Base-by-base conservation (phyloP, 2,329 filamentous ascomycete genomes). In the Apiospora koreana region DNA sequence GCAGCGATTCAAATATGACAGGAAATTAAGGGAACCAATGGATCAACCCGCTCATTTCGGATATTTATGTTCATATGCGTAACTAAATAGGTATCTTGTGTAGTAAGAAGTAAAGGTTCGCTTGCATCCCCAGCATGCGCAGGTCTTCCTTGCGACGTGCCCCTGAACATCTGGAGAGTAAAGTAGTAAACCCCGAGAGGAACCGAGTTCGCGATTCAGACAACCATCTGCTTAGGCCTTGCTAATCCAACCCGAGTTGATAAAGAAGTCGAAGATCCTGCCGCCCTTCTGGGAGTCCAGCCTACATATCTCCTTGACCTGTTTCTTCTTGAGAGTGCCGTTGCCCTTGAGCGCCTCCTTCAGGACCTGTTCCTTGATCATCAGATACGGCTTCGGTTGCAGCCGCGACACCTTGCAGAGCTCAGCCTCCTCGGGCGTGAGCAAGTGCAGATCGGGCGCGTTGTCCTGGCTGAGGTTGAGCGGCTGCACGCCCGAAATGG, bases 211-310 rank as follows among this genome's bases (percentile, higher is more conserved):
- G 43, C 3, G 21, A 18, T 16, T n/a, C 18, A 62, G 16, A 8
- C 43, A 45, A 7, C 43, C 43, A 18, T 18, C 16, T 31, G 16
- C 18, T 65, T 81, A 97, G 35, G 91, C 93, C 84, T 97, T 96
- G 42, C 91, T 92, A 72, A 98, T 91, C 94, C 95, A 98, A 2
- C 95, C 96, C 69, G 91, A 91, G 78, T 94, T 93, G 73, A 97
- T 93, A 83, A 98, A 95, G 79, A 98, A 98, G 80, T 98, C 96
- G 81, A 95, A 98, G 70, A 98, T 90, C 74, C 94, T 88, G 23
- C 92, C 91, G 0, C 93, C 92, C 80, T 98, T 98, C 73, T 93
- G 92, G 12, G 90, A 89, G 77, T 98, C 95, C 68, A 98, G 88
- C 79, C 91, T 82, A 78, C 93, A 95, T 35, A 98, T 91, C 78